Evolutionary conservation across 805 yeast species (phyloP).

Genomic region (Yarrowia phangngaensis): DNA sequence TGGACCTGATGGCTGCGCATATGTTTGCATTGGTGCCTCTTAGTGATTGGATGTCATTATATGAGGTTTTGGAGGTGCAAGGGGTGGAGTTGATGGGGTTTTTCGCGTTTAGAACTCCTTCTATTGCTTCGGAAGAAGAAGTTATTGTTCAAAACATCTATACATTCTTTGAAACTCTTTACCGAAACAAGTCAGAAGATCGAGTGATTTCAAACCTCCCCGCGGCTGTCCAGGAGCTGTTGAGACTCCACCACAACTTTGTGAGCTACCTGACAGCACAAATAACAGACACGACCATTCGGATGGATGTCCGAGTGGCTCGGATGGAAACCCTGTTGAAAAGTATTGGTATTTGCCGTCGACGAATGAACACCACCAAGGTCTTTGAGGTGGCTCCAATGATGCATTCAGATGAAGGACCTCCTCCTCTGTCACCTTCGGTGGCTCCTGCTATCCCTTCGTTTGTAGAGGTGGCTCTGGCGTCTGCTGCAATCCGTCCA

Average conservation of each 20-base stretch:
- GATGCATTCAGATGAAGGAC: constrained; percentile 22
- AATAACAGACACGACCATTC: constrained; percentile 58
- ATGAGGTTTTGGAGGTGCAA: constrained; percentile 68
- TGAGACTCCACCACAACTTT: constrained; percentile 64
- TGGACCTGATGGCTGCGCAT: constrained; percentile 60
- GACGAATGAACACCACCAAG: constrained; percentile 60
- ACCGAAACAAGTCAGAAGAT: constrained; percentile 45
- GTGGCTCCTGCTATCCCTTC: constrained; percentile 56
- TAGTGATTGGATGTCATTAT: constrained; percentile 75
- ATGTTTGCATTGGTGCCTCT: constrained; percentile 55
- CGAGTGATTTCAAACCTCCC: constrained; percentile 56
- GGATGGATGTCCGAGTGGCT: constrained; percentile 56
- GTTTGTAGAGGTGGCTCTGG: constrained; percentile 74
- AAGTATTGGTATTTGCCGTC: constrained; percentile 58
- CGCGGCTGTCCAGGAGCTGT: constrained; percentile 58
- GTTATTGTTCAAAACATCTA: constrained; percentile 65
- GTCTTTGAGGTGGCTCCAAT: constrained; percentile 39
- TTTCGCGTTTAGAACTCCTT: constrained; percentile 47
- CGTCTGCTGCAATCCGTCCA: constrained; percentile 71
- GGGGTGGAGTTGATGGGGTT: constrained; percentile 57
- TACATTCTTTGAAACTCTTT: constrained; percentile 61
- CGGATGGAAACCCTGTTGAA: constrained; percentile 66
- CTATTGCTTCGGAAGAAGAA: constrained; percentile 49
- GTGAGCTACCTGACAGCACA: constrained; percentile 61
- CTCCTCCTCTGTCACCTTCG: constrained; percentile 25